Evolutionary conservation across 306 rosid species (phyloP).

Genomic region (Cucurbita maxima): DNA sequence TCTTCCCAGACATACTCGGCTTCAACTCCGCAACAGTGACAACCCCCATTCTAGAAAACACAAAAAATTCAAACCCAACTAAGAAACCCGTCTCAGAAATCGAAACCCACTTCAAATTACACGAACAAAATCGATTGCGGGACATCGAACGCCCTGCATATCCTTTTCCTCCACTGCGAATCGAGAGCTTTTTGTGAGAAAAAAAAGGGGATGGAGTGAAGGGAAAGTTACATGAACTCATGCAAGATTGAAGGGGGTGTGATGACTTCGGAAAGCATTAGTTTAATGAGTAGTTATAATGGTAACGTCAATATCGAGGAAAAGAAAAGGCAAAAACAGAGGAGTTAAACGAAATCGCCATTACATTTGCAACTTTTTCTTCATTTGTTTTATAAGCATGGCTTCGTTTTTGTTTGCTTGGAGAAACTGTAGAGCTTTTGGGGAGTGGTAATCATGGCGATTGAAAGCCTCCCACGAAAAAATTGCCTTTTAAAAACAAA

Average conservation of each 20-base stretch:
- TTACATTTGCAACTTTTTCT: neutral
- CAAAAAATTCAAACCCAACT: neutral
- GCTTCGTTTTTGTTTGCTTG: slow-evolving; percentile 9
- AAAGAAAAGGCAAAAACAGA: slow-evolving; percentile 14
- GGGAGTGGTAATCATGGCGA: slow-evolving; percentile 55
- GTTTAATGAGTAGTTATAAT: slow-evolving; percentile 44
- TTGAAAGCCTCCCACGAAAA: slow-evolving; percentile 29
- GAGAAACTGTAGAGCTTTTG: slow-evolving; percentile 56
- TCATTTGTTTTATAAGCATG: slow-evolving; percentile 1
- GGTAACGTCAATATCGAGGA: slow-evolving; percentile 52
- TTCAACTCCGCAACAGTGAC: slow-evolving; percentile 82
- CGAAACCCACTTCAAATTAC: neutral
- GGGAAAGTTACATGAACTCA: slow-evolving; percentile 46
- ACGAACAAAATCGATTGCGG: neutral
- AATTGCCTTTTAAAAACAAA: neutral
- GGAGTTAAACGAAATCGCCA: slow-evolving; percentile 3
- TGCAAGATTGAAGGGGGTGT: slow-evolving; percentile 29
- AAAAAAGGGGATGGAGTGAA: slow-evolving; percentile 21
- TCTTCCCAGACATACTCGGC: slow-evolving; percentile 90
- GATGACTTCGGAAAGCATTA: slow-evolving; percentile 23
- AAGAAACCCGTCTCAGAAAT: neutral
- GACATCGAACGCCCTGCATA: neutral
- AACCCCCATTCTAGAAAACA: slow-evolving; percentile 47
- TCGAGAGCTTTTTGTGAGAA: neutral
- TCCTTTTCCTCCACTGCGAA: too few relatives aligned